Evolutionary conservation across 192 early-diverging fungal species (phyloP).

Genomic region (Rhizophagus sp.): DNA sequence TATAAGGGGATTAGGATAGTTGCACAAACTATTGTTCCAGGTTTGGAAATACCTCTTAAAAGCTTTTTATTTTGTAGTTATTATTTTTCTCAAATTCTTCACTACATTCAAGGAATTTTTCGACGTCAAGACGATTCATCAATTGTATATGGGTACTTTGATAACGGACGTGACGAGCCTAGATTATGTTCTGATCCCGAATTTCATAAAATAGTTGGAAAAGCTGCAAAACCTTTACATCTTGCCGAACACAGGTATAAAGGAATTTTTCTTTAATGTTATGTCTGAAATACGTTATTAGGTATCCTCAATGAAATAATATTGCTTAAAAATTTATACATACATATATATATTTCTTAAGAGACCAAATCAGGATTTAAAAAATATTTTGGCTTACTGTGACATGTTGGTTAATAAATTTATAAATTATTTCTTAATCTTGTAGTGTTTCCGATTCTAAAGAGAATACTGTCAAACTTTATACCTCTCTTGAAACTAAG

Average conservation of each 20-base stretch:
- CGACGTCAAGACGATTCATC: slow-evolving; percentile 71
- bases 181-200: slow-evolving; percentile 67
- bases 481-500: slow-evolving; percentile 88
- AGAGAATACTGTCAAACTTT: slow-evolving; percentile 63
- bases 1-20: slow-evolving; percentile 90
- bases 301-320: neutral
- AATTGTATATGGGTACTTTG: slow-evolving; percentile 90
- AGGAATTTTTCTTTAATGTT: neutral
- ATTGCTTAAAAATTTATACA: too few species aligned
- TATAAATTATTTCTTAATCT: neutral
- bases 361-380: neutral
- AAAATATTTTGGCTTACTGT: neutral
- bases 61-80: slow-evolving; percentile 55
- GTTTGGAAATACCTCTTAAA: slow-evolving; percentile 38
- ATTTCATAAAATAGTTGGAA: slow-evolving; percentile 74
- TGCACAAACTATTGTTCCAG: slow-evolving; percentile 93
- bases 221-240: slow-evolving; percentile 78
- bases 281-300: neutral
- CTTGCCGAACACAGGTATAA: slow-evolving; percentile 66
- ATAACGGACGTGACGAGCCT: slow-evolving; percentile 63
- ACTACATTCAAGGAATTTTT: slow-evolving; percentile 61
- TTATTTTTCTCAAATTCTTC: slow-evolving; percentile 25
- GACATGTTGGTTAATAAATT: neutral
- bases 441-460: slow-evolving; percentile 64
- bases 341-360: neutral